phyloP scores from a whole-genome alignment of 768 basidiomycete species.

The Dentipellis sp. region DNA sequence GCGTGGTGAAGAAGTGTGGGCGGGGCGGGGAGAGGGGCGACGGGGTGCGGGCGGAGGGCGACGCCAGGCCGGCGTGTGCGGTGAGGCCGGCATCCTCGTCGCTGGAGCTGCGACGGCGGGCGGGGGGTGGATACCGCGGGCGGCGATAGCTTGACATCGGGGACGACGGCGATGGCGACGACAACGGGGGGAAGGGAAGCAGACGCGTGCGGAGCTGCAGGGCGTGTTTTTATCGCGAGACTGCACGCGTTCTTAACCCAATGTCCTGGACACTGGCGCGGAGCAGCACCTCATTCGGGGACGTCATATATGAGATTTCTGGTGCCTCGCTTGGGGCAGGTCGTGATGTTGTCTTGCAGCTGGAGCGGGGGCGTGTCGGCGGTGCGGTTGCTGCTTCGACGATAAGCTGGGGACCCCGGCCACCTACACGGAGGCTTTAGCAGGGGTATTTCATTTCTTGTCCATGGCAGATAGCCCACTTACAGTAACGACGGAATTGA shows the following conservation, averaged over 20 bases:
- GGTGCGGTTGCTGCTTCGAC: too few species aligned
- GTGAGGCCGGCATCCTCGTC: slow-evolving; percentile 16
- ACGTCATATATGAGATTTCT: background rate
- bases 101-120: slow-evolving; percentile 8
- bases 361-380: too few species aligned
- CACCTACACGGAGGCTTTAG: too few species aligned
- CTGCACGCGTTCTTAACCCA: background rate
- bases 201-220: background rate
- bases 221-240: background rate
- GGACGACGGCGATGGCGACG: slow-evolving; percentile 10
- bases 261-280: too few species aligned
- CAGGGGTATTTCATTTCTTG: too few species aligned
- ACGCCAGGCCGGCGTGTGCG: slow-evolving; percentile 5
- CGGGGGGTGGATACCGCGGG: slow-evolving; percentile 8
- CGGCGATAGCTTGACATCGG: slow-evolving; percentile 12
- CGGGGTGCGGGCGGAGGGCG: slow-evolving; percentile 8
- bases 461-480: too few species aligned
- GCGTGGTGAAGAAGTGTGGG: slow-evolving; percentile 6
- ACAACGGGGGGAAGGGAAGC: background rate
- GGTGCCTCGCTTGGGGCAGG: background rate
- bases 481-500: too few species aligned
- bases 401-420: too few species aligned
- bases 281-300: background rate
- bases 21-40: slow-evolving; percentile 14
- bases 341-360: background rate